Evolutionary conservation across 2,329 filamentous ascomycete species (phyloP).

Genomic region (Fusarium guadeloupense): DNA sequence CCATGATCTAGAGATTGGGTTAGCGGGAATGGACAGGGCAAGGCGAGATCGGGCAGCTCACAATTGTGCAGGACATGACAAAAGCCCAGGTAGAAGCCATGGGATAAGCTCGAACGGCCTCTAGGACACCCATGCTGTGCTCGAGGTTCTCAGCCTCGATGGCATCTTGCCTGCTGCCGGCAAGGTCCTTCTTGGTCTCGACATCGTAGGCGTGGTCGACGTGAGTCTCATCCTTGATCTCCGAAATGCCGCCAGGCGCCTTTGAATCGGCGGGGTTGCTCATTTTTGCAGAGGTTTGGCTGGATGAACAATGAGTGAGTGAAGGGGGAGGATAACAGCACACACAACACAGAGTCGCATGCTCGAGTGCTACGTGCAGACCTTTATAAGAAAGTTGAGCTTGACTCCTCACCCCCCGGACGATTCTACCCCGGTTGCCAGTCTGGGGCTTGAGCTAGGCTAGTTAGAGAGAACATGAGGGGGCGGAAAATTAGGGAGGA

Average conservation of each 20-base stretch:
- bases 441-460: too few relatives aligned
- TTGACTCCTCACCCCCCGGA: not conserved
- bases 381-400: conserved; percentile 13
- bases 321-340: not conserved
- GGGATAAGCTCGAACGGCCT: conserved; percentile 52
- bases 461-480: too few relatives aligned
- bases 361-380: conserved; percentile 5
- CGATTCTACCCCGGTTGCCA: not conserved
- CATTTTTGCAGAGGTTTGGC: conserved; percentile 30
- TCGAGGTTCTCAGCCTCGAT: conserved; percentile 53
- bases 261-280: conserved; percentile 20
- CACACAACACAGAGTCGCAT: not conserved
- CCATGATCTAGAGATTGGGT: conserved; percentile 54
- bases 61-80: conserved; percentile 60
- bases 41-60: too few relatives aligned
- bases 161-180: conserved; percentile 34
- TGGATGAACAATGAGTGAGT: conserved; percentile 19
- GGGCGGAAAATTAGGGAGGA: not conserved
- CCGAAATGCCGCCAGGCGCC: conserved; percentile 13
- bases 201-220: conserved; percentile 34
- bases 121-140: conserved; percentile 52
- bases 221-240: conserved; percentile 22
- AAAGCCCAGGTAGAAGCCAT: conserved; percentile 59
- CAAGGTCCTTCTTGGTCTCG: conserved; percentile 30
- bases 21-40: not conserved